Base-by-base conservation (phyloP, 2,329 filamentous ascomycete species). In the Xylaria sp. region DNA sequence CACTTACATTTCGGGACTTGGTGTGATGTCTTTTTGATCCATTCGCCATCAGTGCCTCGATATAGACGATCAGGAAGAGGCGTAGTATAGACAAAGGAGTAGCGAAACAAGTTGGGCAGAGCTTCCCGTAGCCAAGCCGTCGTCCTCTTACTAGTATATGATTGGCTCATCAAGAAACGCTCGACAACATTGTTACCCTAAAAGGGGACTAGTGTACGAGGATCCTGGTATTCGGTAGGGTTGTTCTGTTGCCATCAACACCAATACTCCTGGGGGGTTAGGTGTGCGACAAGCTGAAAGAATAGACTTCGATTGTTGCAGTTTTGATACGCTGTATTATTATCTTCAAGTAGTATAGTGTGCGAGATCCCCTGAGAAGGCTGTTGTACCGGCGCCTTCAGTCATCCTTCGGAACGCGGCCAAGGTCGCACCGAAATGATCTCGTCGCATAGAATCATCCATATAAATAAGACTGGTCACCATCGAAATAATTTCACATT, bases 1-100 rank as follows among this genome's bases (percentile, higher is more conserved):
- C 47, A 50, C 40, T 56, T 62, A 63, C 62, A 55, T 70, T 69
- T 50, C 66, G 66, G 28, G 68, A 67, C 52, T 67, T 70, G 6
- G 37, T 61, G 40, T 69, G 69, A 45, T 57, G 67, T 19, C 55
- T 58, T 21, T 65, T 65, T 31, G 64, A 67, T 37, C 61, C 66
- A 37, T 50, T 66, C 4, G 38, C 25, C 62, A 55, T 62, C 9
- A 52, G 31, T 31, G 4, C 60, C 37, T 53, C 31, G 37, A 37
- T 21, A 15, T 21, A 15, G 28, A 12, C 28, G 52, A 45, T 5
- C n/a, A 35, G 25, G 38, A 35, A 14, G 23, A 43, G 15, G 2
- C 1, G 17, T 43, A 14, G 17, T 12, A 11, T 19, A 19, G 40
- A 4, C 12, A 21, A 21, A 17, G 19, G 25, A 17, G 23, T 9